phyloP scores from a whole-genome alignment of 176 grass and related monocot genomes.

The Typha latifolia region DNA sequence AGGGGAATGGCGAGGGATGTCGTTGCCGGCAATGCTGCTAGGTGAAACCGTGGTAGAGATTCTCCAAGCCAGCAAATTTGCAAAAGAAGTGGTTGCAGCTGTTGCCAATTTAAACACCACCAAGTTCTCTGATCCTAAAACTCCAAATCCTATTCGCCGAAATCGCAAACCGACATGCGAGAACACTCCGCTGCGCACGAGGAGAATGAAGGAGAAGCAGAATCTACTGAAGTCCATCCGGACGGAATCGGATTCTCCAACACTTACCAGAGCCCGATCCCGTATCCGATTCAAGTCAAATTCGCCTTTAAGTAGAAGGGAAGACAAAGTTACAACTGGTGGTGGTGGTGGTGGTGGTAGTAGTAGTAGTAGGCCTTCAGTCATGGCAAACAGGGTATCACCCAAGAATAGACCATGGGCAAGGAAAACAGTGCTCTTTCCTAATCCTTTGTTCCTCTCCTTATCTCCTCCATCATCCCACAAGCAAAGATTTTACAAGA shows the following conservation, averaged over 20 bases:
- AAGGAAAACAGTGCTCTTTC: conserved; percentile 85
- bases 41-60: conserved; percentile 74
- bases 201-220: conserved; percentile 73
- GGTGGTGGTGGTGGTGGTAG: too few species aligned
- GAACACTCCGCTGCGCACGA: conserved; percentile 31
- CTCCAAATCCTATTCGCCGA: conserved; percentile 31
- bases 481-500: conserved; percentile 53
- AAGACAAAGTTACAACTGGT: too few species aligned
- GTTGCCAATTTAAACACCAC: conserved; percentile 1
- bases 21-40: conserved; percentile 76
- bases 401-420: conserved; percentile 69
- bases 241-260: conserved; percentile 38
- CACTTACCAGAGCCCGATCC: conserved; percentile 35
- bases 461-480: conserved; percentile 29
- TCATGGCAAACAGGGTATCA: conserved; percentile 44
- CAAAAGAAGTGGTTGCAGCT: conserved; percentile 37
- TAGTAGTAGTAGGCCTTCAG: conserved; percentile 19
- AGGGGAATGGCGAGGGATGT: conserved; percentile 62
- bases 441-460: conserved; percentile 43
- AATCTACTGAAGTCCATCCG: conserved; percentile 20
- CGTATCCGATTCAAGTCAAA: conserved; percentile 70
- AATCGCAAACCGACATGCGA: conserved; percentile 20
- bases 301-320: conserved; percentile 29
- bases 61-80: conserved; percentile 64
- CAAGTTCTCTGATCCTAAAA: conserved; percentile 28